Conservation (phyloP, 2,329 filamentous ascomycete species). For the Epichloe amarillans region DNA sequence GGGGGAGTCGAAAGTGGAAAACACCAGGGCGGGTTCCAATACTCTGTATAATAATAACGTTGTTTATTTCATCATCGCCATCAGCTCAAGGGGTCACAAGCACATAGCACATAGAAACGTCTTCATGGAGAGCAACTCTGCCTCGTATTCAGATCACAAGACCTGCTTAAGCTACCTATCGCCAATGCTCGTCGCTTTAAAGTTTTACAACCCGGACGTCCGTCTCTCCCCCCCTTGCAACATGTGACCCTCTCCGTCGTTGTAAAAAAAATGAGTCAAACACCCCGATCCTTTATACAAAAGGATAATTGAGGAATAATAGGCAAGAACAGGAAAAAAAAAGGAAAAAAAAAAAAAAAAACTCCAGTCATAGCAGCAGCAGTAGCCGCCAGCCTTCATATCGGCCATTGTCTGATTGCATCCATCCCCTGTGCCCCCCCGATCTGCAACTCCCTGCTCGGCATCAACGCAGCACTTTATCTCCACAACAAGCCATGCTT, state of each 20-base stretch:
- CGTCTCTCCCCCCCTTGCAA: neutral
- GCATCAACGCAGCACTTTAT: neutral
- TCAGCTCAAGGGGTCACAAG: too few species aligned
- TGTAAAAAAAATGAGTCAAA: neutral
- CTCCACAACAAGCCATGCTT: neutral
- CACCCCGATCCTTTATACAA: constrained; percentile 2
- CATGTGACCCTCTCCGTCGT: neutral
- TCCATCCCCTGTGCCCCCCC: neutral
- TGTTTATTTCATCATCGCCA: too few species aligned
- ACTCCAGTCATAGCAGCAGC: neutral
- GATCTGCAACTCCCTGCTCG: neutral
- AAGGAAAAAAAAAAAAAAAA: neutral
- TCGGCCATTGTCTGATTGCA: neutral
- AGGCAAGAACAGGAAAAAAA: neutral
- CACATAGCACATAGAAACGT: too few species aligned
- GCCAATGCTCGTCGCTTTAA: constrained; percentile 1
- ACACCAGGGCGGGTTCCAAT: too few species aligned
- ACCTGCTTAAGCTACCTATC: constrained; percentile 1
- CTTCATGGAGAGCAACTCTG: neutral
- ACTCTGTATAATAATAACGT: too few species aligned
- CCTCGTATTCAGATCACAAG: neutral
- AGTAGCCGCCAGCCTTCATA: neutral
- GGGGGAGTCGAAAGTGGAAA: too few species aligned
- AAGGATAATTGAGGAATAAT: neutral
- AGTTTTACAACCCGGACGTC: neutral